These are phyloP conservation scores for Dictyostelium purpureum DNA, from an alignment of 78 protist species.

Conservation along the genomic window DNA sequence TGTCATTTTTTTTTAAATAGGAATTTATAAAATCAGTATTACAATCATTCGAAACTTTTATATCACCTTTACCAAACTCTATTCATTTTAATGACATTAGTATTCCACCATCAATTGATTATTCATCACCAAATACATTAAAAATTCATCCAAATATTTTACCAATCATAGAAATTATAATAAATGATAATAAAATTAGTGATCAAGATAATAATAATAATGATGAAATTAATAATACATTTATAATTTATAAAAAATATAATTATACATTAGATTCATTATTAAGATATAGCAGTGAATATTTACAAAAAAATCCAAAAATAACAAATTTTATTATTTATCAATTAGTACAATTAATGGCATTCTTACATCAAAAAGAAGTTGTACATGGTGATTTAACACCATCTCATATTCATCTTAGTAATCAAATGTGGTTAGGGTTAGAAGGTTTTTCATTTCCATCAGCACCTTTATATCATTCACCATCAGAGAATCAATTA, in stretches of 20 bases:
- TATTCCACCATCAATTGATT: slow-evolving; percentile 71
- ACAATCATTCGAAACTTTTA: slow-evolving; percentile 58
- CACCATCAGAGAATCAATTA: not conserved
- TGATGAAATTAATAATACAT: not conserved
- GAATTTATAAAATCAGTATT: slow-evolving; percentile 19
- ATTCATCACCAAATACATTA: slow-evolving; percentile 24
- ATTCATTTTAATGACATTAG: slow-evolving; percentile 58
- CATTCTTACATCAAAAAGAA: slow-evolving; percentile 54
- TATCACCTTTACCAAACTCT: slow-evolving; percentile 62
- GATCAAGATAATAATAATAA: not conserved
- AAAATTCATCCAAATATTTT: slow-evolving; percentile 52
- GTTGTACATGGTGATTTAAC: slow-evolving; percentile 60
- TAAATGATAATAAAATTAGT: not conserved
- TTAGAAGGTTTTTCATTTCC: slow-evolving; percentile 58
- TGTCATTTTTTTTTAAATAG: not conserved
- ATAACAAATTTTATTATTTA: slow-evolving; percentile 48
- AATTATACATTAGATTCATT: slow-evolving; percentile 51
- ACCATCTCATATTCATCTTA: slow-evolving; percentile 24
- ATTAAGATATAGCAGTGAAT: slow-evolving; percentile 40
- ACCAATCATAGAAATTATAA: slow-evolving; percentile 54
- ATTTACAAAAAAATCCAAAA: slow-evolving; percentile 25
- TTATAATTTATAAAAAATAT: slow-evolving; percentile 21
- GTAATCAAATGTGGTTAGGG: slow-evolving; percentile 69
- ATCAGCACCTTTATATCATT: not conserved
- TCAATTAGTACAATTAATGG: slow-evolving; percentile 40